Base-by-base conservation (phyloP, 495 filamentous ascomycete genomes). In the Bombardia bombarda region DNA sequence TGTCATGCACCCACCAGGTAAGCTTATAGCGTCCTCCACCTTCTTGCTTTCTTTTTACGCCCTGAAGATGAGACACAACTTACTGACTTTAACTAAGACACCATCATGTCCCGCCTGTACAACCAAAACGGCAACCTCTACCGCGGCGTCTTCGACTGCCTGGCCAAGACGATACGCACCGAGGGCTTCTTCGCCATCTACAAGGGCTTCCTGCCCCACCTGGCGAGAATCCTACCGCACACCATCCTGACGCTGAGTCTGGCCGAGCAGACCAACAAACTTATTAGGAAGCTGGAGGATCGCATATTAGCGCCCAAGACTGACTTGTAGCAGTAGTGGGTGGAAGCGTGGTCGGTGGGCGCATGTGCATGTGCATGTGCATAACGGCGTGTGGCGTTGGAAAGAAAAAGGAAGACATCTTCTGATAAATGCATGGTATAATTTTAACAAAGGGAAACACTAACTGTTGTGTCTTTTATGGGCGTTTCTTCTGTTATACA, bases 51-150 rank as follows among this genome's bases (percentile, higher is more conserved):
- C 33, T 9, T 36, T 32, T 17, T 4, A 9, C 16, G 3, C n/a
- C 19, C 34, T 36, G 14, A 12, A n/a, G 25, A 28, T 30, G 37
- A n/a, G 9, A 21, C 34, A 7, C 20, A 6, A n/a, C n/a, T 13
- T 21, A 2, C 17, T 33, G 1, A 14, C 16, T 17, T 31, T 32
- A 32, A 39, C 2, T 45, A 88, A n/a, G 92, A 99, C 60, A 97
- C 93, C 7, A 87, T 99, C 66, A 99, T 99, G 92, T 89, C 84
- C 38, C 83, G 92, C 25, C 84, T 99, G 76, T 99, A 99, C 68
- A 99, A 99, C 70, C 92, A 99, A 65, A 90, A 89, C 41, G 92
- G 92, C 22, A 95, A 96, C 58, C 78, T 97, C 4, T 99, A 99
- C 68, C 81, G 75, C 49, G 83, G 88, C 42, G 86, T 89, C 0